phyloP scores from a whole-genome alignment of 148 eudicot genomes.

The Polygonum aviculare region DNA sequence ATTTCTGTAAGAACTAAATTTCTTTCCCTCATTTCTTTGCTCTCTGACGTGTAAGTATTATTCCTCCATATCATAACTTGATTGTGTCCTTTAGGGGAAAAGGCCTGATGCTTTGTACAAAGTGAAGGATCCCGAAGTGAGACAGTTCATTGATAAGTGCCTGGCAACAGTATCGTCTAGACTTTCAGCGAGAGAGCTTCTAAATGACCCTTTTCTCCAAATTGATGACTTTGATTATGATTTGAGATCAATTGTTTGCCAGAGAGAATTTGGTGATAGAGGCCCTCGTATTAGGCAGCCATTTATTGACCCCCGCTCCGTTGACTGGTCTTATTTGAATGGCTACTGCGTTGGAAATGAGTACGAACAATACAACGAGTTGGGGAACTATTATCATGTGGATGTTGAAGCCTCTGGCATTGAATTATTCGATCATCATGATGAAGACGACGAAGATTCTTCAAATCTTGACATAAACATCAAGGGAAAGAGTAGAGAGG shows the following conservation, averaged over 20 bases:
- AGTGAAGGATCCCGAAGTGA: conserved; percentile 74
- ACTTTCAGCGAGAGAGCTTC: conserved; percentile 68
- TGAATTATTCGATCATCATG: conserved; percentile 41
- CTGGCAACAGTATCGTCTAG: conserved; percentile 58
- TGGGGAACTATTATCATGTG: conserved; percentile 27
- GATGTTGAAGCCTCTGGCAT: conserved; percentile 48
- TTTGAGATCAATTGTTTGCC: conserved; percentile 24
- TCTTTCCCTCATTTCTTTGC: not conserved
- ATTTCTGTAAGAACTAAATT: conserved; percentile 46
- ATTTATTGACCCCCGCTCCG: conserved; percentile 21
- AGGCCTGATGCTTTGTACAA: conserved; percentile 71
- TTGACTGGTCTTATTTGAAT: conserved; percentile 26
- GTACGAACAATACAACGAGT: conserved; percentile 33
- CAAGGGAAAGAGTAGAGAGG: conserved; percentile 63
- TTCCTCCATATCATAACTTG: conserved; percentile 8
- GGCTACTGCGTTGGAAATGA: conserved; percentile 29
- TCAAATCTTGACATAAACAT: conserved; percentile 51
- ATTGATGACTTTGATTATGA: conserved; percentile 39
- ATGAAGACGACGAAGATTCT: conserved; percentile 39
- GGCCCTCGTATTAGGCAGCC: conserved; percentile 34
- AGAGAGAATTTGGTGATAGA: conserved; percentile 28
- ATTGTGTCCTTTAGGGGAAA: conserved; percentile 43
- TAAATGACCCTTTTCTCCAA: conserved; percentile 73
- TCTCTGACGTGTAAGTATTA: not conserved
- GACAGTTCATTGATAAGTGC: conserved; percentile 71